Evolutionary conservation across 164 flowering plant genomes (phyloP), one percentile per base, ranked within the genome.

Genomic region (Piper longum): DNA sequence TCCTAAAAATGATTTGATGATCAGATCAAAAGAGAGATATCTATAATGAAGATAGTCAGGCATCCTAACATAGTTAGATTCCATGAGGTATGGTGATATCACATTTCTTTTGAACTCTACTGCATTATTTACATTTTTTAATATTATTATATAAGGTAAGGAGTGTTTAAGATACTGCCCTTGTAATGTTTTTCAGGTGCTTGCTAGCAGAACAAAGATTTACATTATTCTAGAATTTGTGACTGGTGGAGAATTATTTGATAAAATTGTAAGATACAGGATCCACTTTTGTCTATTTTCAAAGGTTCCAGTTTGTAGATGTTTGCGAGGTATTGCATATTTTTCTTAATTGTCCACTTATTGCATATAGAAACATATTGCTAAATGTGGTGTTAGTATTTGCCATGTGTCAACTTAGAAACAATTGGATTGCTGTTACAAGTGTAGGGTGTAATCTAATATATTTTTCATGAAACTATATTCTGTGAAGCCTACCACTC

Each of bases 41-140:
- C 99, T 19, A 85, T 93, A 67, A 93, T 93, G 99, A 93, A 93
- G 87, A 84, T 93, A 77, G 97, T 93, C 48, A 79, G 97, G 71
- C 99, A 93, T 82, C 97, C 97, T 16, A 70, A 82, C 76, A 87
- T 93, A 63, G 95, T 93, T 48, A 74, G 88, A 70, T 69, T 93
- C 73, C 84, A 87, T 65, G 99, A 93, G 97, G 99, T 93, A 78
- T 66, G 70, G 44, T 43, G 14, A 0, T 48, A 12, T 48, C 52
- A 12, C 9, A 5, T 14, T 48, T 48, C 14, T 48, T 12, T 48
- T 44, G 48, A 11, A 14, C 14, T 48, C 52, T 48, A 1, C 52
- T 8, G 1, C 3, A 14, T 48, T 12, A 12, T 48, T 5, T 48
- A 14, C 0, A 12, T 48, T 48, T 48, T 6, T 12, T 48, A 48